Conservation (phyloP, 2,329 filamentous ascomycete genomes). For the Fusarium sp. region DNA sequence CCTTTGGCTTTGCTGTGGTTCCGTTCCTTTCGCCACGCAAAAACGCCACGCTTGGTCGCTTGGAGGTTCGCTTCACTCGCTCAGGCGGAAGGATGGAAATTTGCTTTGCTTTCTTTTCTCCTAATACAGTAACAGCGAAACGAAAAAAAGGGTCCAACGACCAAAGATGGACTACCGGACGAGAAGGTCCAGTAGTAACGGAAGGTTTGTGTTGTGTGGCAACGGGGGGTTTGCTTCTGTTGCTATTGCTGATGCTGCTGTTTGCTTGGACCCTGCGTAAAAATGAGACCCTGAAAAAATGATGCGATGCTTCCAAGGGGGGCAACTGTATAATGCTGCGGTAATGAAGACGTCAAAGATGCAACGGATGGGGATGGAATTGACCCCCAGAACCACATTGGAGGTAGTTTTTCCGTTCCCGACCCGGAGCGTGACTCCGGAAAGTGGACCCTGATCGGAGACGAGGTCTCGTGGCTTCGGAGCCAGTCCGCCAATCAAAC, state of each 20-base stretch:
- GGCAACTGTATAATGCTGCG: background rate
- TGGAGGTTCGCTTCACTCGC: background rate
- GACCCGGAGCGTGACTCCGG: background rate
- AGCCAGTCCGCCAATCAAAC: constrained; percentile 21
- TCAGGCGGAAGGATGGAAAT: background rate
- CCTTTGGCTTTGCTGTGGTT: constrained; percentile 3
- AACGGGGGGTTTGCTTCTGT: background rate
- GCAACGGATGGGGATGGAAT: background rate
- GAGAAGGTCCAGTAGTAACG: background rate
- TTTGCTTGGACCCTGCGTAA: constrained; percentile 10
- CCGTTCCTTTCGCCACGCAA: constrained; percentile 24
- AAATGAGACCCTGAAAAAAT: constrained; percentile 19
- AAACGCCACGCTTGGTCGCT: constrained; percentile 15
- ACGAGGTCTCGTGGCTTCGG: constrained; percentile 4
- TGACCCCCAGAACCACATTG: background rate
- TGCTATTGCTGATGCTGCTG: background rate
- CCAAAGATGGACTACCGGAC: background rate
- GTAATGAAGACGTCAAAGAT: constrained; percentile 25
- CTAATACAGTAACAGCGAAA: background rate
- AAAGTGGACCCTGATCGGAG: background rate
- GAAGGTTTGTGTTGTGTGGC: background rate
- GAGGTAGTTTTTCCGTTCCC: constrained; percentile 9
- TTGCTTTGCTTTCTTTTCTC: constrained; percentile 7
- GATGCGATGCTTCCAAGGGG: background rate
- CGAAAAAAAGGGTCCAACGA: background rate